Conservation (phyloP, 257 asterid genomes). For the Scutellaria barbata region DNA sequence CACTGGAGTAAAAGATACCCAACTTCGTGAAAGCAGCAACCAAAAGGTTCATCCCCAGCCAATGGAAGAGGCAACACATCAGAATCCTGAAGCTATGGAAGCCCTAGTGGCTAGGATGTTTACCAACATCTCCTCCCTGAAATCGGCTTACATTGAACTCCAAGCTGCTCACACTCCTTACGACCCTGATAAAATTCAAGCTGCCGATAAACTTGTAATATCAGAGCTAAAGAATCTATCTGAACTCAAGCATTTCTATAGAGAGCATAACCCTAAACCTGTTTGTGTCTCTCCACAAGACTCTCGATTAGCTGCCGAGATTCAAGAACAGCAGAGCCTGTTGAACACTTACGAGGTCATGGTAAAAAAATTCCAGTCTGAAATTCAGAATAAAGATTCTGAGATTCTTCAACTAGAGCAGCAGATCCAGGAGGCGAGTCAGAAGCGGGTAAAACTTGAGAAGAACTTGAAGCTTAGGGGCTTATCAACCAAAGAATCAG, state of each 20-base stretch:
- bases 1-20: conserved; percentile 84
- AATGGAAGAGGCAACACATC: conserved; percentile 88
- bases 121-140: conserved; percentile 84
- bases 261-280: conserved; percentile 97
- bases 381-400: conserved; percentile 93
- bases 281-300: conserved; percentile 91
- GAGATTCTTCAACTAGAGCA: conserved; percentile 86
- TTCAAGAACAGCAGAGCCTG: conserved; percentile 96
- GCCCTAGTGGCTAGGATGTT: conserved; percentile 82
- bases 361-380: conserved; percentile 99
- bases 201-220: conserved; percentile 94
- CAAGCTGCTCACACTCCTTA: conserved; percentile 98
- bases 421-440: conserved; percentile 91
- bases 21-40: conserved; percentile 92
- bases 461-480: conserved; percentile 97
- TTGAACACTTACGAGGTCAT: conserved; percentile 94
- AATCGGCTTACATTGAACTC: conserved; percentile 92
- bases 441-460: conserved; percentile 89
- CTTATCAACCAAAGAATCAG: conserved; percentile 78
- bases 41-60: conserved; percentile 99
- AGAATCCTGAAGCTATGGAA: conserved; percentile 92
- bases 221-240: conserved; percentile 91
- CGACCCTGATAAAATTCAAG: conserved; percentile 95
- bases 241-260: conserved; percentile 92
- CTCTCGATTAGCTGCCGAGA: conserved; percentile 97